Conservation (phyloP, 78 protist genomes). For the Neovahlkampfia damariscottae region DNA sequence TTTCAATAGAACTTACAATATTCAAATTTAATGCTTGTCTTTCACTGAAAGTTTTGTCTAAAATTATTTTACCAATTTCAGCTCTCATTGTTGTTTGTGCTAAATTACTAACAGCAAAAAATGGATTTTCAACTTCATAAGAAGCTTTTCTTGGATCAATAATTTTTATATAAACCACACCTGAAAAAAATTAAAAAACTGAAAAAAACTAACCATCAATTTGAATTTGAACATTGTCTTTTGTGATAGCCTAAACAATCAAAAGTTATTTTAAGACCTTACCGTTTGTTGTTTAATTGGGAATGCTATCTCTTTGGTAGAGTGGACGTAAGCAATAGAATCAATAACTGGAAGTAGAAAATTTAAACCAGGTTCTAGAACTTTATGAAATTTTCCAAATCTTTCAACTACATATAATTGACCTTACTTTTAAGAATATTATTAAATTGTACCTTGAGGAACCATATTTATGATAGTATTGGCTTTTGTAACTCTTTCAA, state of each 20-base stretch:
- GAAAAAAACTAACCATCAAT: constrained; percentile 23
- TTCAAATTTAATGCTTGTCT: constrained; percentile 23
- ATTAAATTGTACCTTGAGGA: constrained; percentile 70
- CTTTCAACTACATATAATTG: constrained; percentile 47
- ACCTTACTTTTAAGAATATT: too few relatives aligned
- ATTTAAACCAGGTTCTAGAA: constrained; percentile 39
- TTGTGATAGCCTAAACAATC: constrained; percentile 46
- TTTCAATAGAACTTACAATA: constrained; percentile 29
- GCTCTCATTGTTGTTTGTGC: constrained; percentile 69
- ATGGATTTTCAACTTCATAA: constrained; percentile 38
- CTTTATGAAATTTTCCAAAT: constrained; percentile 29
- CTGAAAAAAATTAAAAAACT: too few relatives aligned
- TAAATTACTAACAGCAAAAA: constrained; percentile 37
- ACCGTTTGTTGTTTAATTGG: neutral
- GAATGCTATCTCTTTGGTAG: constrained; percentile 22
- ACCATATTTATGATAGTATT: constrained; percentile 37
- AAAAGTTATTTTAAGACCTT: neutral
- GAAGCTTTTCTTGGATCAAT: constrained; percentile 26
- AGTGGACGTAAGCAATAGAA: constrained; percentile 35
- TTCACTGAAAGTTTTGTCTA: constrained; percentile 51
- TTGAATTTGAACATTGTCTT: constrained; percentile 48
- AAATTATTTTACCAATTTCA: constrained; percentile 51
- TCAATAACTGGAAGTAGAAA: constrained; percentile 50
- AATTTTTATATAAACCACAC: constrained; percentile 35
- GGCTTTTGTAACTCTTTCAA: neutral